Evolutionary conservation across 352 stramenopile species (phyloP).

Genomic region (Plasmopara muralis): DNA sequence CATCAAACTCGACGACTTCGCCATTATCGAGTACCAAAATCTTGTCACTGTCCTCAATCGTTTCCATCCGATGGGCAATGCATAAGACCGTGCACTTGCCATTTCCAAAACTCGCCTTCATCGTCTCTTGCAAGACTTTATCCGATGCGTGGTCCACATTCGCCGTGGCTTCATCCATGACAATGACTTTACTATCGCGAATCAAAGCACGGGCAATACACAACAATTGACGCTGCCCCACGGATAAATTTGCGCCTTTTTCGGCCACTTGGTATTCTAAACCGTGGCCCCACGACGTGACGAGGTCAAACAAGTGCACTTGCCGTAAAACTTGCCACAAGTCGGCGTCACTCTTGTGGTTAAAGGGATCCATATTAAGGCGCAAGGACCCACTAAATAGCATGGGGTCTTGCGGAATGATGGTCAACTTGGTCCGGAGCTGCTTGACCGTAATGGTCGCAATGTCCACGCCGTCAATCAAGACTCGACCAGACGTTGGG

Average conservation of each 20-base stretch:
- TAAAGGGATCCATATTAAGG: conserved; percentile 89
- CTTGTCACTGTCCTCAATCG: conserved; percentile 90
- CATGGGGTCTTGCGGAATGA: conserved; percentile 86
- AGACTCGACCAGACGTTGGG: conserved; percentile 40
- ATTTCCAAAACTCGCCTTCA: conserved; percentile 83
- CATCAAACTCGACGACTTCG: conserved; percentile 21
- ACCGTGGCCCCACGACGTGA: conserved; percentile 46
- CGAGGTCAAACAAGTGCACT: conserved; percentile 50
- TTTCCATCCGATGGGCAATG: conserved; percentile 92
- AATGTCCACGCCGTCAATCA: conserved; percentile 84
- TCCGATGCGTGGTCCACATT: conserved; percentile 84
- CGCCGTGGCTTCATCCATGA: conserved; percentile 94
- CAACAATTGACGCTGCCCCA: conserved; percentile 93
- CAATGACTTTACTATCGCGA: conserved; percentile 81
- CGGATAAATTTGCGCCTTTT: conserved; percentile 91
- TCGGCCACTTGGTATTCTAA: conserved; percentile 87
- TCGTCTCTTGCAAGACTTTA: conserved; percentile 51
- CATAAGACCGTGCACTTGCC: conserved; percentile 85
- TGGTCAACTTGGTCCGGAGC: conserved; percentile 31
- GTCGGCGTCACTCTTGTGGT: conserved; percentile 48
- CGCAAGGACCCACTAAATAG: conserved; percentile 86
- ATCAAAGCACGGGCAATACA: conserved; percentile 93
- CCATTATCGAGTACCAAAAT: conserved; percentile 88
- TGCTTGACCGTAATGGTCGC: conserved; percentile 26
- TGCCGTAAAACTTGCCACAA: conserved; percentile 43